phyloP scores from a whole-genome alignment of 441 rosid species.

The Cnidoscolus chayamansa region DNA sequence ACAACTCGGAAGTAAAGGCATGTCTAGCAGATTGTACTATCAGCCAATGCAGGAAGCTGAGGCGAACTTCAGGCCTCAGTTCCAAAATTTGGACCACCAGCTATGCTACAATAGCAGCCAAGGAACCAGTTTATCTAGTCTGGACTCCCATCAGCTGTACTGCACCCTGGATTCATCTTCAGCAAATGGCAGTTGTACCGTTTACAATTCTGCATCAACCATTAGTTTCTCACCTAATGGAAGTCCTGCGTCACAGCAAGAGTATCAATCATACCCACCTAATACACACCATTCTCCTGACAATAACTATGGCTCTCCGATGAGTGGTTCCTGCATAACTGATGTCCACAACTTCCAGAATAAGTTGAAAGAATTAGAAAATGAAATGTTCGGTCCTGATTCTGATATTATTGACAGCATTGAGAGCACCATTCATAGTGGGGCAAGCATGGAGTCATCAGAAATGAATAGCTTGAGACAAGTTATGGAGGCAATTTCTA shows the following conservation, averaged over 20 bases:
- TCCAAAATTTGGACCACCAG: constrained; percentile 34
- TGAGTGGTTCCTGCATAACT: constrained; percentile 66
- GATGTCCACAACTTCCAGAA: constrained; percentile 54
- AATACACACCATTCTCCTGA: constrained; percentile 48
- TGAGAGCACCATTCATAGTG: constrained; percentile 15
- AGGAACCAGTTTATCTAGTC: constrained; percentile 32
- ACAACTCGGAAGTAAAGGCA: constrained; percentile 31
- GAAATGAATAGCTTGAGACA: constrained; percentile 53
- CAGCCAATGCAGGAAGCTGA: constrained; percentile 41
- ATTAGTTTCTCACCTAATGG: constrained; percentile 44
- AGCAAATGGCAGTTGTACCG: constrained; percentile 30
- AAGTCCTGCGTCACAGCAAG: constrained; percentile 51
- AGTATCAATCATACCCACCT: constrained; percentile 35
- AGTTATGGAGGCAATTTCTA: constrained; percentile 48
- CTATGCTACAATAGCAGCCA: constrained; percentile 27
- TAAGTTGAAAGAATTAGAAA: constrained; percentile 77
- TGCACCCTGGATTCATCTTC: constrained; percentile 69
- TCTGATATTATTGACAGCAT: constrained; percentile 39
- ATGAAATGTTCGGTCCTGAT: constrained; percentile 80
- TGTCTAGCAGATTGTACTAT: constrained; percentile 41
- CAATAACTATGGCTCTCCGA: constrained; percentile 46
- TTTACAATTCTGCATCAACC: constrained; percentile 41
- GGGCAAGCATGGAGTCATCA: constrained; percentile 22
- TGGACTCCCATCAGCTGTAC: constrained; percentile 39
- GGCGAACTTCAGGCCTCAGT: constrained; percentile 40